phyloP scores from a whole-genome alignment of 768 basidiomycete species.

The Trametes cubensis region DNA sequence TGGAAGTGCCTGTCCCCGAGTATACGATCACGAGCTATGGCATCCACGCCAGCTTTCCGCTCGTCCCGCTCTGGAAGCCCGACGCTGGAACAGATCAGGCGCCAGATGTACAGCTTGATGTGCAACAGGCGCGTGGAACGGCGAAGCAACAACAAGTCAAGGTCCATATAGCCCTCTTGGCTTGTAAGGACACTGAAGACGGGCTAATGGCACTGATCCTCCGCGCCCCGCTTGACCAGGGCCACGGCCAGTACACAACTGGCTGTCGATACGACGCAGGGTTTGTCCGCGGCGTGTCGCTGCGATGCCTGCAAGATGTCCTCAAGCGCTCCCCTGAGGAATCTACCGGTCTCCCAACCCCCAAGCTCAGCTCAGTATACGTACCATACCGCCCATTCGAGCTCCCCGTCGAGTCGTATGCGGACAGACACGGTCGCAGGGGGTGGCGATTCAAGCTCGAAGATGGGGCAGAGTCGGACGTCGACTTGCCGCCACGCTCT shows the following conservation, averaged over 20 bases:
- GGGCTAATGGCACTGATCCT: constrained; percentile 1
- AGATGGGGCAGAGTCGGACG: neutral
- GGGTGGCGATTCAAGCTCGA: neutral
- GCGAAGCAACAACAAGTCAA: neutral
- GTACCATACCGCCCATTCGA: constrained; percentile 10
- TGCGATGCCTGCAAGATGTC: neutral
- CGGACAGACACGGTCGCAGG: neutral
- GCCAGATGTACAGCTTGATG: neutral
- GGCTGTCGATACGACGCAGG: constrained; percentile 2
- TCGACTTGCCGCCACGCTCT: neutral
- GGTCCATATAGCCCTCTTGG: neutral
- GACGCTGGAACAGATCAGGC: too few relatives aligned
- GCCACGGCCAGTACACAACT: constrained; percentile 4
- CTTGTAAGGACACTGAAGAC: constrained; percentile 1
- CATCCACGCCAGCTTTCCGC: constrained; percentile 1
- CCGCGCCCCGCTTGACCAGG: neutral
- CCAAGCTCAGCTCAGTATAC: neutral
- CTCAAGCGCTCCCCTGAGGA: neutral
- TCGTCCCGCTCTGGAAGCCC: neutral
- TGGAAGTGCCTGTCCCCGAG: neutral
- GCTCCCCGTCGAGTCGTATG: constrained; percentile 5
- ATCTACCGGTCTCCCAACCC: neutral
- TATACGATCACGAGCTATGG: constrained; percentile 14
- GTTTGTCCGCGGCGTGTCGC: constrained; percentile 7
- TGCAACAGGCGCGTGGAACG: neutral